These are phyloP conservation scores for Themeda triandra DNA, from an alignment of 176 grass and related monocot genomes.

Conservation along the genomic window DNA sequence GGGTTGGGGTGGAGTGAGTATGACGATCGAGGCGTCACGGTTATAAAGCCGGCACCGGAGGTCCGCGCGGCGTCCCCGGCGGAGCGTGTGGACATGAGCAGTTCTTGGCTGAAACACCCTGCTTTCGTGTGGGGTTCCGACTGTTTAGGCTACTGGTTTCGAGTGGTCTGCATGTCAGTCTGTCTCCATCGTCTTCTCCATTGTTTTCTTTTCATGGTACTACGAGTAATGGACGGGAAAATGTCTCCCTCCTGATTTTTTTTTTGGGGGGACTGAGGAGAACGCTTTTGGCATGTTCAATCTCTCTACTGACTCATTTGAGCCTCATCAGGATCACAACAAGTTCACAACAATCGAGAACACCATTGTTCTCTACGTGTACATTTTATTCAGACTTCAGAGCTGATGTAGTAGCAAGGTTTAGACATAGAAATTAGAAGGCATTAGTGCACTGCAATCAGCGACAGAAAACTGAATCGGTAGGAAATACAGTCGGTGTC, in stretches of 20 bases:
- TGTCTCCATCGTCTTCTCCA: neutral
- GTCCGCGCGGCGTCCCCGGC: neutral
- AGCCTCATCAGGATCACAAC: neutral
- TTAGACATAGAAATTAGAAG: too few species aligned
- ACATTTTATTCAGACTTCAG: neutral
- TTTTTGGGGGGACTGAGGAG: too few species aligned
- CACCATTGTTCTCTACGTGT: neutral
- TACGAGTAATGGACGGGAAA: neutral
- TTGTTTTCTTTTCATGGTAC: neutral
- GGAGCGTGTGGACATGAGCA: conserved; percentile 37
- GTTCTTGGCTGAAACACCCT: neutral
- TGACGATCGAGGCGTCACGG: neutral
- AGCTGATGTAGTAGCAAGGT: neutral
- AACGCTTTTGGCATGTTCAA: too few species aligned
- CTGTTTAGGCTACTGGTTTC: conserved; percentile 4
- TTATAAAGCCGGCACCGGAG: neutral
- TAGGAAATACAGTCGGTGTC: neutral
- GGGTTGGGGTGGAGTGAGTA: neutral
- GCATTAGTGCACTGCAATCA: neutral
- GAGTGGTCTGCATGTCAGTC: conserved; percentile 19
- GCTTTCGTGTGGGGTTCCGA: conserved; percentile 15
- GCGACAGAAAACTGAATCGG: neutral
- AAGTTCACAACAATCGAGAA: neutral
- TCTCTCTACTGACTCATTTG: neutral
- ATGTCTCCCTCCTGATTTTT: neutral